Percentiles rank a stretch among this genome's conserved stretches.
phyloP scores from a whole-genome alignment of 768 basidiomycete species.

The Fomitopsis serialis region DNA sequence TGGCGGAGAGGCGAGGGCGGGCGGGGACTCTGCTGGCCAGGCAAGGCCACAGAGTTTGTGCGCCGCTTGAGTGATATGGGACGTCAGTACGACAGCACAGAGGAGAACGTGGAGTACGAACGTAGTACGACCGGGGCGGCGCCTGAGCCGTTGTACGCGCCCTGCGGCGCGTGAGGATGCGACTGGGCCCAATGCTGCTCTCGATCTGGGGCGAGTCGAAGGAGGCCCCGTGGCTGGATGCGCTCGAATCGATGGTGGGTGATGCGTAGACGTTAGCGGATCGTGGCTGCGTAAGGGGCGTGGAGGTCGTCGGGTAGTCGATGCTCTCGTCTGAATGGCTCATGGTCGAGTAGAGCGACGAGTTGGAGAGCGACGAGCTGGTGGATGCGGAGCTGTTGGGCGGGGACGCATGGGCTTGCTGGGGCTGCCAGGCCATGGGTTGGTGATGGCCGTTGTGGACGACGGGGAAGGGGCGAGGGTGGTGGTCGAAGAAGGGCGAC shows the following conservation, averaged over 20 bases:
- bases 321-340: constrained; percentile 1
- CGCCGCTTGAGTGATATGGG: background rate
- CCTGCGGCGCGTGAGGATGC: constrained; percentile 35
- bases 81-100: background rate
- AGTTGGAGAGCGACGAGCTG: constrained; percentile 4
- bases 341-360: constrained; percentile 7
- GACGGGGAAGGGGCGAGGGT: constrained; percentile 9
- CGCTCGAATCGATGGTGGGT: constrained; percentile 6
- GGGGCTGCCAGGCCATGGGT: constrained; percentile 20
- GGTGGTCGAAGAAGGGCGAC: constrained; percentile 15
- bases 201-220: constrained; percentile 34
- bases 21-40: background rate
- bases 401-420: constrained; percentile 17
- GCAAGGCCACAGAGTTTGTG: background rate
- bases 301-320: constrained; percentile 5
- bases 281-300: background rate
- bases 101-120: background rate
- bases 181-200: constrained; percentile 48
- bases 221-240: constrained; percentile 6
- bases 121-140: background rate
- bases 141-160: background rate
- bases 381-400: constrained; percentile 13
- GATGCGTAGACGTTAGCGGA: constrained; percentile 3
- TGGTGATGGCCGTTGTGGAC: constrained; percentile 3
- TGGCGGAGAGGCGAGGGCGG: constrained; percentile 1